These are phyloP conservation scores for Rosa chinensis DNA, from an alignment of 306 rosid species.

Conservation along the genomic window DNA sequence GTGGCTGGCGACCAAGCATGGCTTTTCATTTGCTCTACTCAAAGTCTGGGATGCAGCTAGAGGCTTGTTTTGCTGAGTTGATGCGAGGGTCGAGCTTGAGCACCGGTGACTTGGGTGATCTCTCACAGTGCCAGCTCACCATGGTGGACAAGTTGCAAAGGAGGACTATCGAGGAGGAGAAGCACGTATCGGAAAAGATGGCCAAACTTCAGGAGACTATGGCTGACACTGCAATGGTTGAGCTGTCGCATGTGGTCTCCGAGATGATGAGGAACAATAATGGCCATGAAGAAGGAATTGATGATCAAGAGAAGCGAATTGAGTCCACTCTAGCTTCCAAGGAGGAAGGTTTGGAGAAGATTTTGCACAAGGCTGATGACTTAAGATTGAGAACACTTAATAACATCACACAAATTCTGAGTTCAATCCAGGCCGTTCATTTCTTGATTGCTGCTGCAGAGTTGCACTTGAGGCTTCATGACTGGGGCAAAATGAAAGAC, in stretches of 20 bases:
- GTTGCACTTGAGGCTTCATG: conserved; percentile 56
- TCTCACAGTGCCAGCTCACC: conserved; percentile 40
- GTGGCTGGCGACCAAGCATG: conserved; percentile 72
- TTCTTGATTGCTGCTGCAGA: conserved; percentile 69
- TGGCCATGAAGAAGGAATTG: not conserved
- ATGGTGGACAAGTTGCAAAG: conserved; percentile 45
- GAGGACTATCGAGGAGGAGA: conserved; percentile 49
- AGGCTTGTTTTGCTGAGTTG: conserved; percentile 28
- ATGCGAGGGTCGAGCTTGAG: conserved; percentile 24
- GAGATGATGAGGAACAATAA: conserved; percentile 27
- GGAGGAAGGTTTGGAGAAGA: conserved; percentile 41
- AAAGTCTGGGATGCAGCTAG: conserved; percentile 55
- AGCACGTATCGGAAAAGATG: conserved; percentile 45
- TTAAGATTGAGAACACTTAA: conserved; percentile 46
- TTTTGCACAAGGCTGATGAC: conserved; percentile 47
- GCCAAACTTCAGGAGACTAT: conserved; percentile 53
- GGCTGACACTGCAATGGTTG: conserved; percentile 51
- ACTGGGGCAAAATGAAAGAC: conserved; percentile 57
- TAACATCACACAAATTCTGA: conserved; percentile 27
- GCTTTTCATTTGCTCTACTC: conserved; percentile 62
- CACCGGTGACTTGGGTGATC: conserved; percentile 43
- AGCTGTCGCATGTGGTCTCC: conserved; percentile 37
- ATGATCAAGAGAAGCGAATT: conserved; percentile 21
- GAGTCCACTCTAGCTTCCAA: conserved; percentile 33
- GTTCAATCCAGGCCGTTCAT: conserved; percentile 43